Evolutionary conservation across 2,329 filamentous ascomycete species (phyloP), one percentile per base, ranked within the genome.

Genomic region (Myriangium duriaei): DNA sequence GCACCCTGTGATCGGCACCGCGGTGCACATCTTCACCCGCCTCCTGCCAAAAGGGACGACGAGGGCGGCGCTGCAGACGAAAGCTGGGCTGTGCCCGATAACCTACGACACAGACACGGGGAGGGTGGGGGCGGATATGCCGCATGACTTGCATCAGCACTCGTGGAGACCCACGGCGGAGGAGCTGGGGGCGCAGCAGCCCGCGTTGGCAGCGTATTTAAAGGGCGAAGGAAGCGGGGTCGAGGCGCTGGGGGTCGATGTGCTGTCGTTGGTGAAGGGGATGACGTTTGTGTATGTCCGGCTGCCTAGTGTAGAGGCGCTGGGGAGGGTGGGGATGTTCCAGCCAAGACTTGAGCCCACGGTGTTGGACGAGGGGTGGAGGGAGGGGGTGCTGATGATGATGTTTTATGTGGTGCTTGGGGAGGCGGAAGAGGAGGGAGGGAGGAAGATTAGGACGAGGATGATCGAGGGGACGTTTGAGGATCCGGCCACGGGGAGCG

Each of bases 251-350:
- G 42, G 30, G 4, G 39, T 46, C 37, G 52, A 45, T 11, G 47
- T 64, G 10, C 59, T 65, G 9, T 63, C 59, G 30, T 63, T 86
- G 32, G 80, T 85, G 24, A 74, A 73, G 31, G 82, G 81, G 33
- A 80, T 87, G 76, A 73, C 72, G 1, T 86, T 85, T 55, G 58
- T 74, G n/a, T 68, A 83, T 19, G 63, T 81, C 11, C 61, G 72
- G 46, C 62, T 91, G 14, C 63, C 71, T 0, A 68, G 65, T 38
- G 56, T 83, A 7, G 73, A 74, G 18, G 65, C 69, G 5, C 63
- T 88, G 12, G 65, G 59, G 4, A 48, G 56, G 10, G 55, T 65
- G 9, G 60, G 65, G 3, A 47, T 57, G 5, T 45, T 42, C 18
- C 47, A 47, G 3, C 49, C 54, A 21, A 47, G 49, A 18, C 51